Evolutionary conservation across 2,329 filamentous ascomycete species (phyloP).

Genomic region (Pseudocercospora cruenta): DNA sequence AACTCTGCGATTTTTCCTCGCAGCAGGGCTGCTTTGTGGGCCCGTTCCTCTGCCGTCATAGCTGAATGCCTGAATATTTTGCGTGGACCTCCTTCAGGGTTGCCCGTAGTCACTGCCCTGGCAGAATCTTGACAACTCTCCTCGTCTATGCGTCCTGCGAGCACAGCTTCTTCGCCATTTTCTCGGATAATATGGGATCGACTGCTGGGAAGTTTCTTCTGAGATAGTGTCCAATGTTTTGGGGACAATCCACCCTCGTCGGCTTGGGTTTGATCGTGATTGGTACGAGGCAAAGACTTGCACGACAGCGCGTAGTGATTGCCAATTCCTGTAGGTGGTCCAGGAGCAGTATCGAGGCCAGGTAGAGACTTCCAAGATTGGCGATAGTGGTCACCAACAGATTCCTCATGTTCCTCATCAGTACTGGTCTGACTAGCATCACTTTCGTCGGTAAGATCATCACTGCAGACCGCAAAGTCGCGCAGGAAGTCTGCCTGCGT

Average conservation of each 20-base stretch:
- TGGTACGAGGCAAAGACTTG: not conserved
- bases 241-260: not conserved
- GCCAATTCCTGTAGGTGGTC: not conserved
- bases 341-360: not conserved
- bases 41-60: not conserved
- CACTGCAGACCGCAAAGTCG: not conserved
- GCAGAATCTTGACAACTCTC: not conserved
- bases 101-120: not conserved
- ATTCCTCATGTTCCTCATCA: not conserved
- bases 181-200: not conserved
- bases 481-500: not conserved
- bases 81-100: not conserved
- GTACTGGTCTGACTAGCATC: not conserved
- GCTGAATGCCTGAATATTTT: not conserved
- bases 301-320: not conserved
- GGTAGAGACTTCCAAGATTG: not conserved
- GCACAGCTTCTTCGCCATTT: not conserved
- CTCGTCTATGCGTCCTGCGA: not conserved
- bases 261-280: no score
- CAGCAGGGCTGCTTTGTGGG: not conserved
- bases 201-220: not conserved
- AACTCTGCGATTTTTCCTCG: not conserved
- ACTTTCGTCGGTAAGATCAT: not conserved
- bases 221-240: not conserved
- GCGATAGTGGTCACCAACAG: not conserved